phyloP scores from a whole-genome alignment of 352 stramenopile genomes.

The Phytophthora aleatoria region DNA sequence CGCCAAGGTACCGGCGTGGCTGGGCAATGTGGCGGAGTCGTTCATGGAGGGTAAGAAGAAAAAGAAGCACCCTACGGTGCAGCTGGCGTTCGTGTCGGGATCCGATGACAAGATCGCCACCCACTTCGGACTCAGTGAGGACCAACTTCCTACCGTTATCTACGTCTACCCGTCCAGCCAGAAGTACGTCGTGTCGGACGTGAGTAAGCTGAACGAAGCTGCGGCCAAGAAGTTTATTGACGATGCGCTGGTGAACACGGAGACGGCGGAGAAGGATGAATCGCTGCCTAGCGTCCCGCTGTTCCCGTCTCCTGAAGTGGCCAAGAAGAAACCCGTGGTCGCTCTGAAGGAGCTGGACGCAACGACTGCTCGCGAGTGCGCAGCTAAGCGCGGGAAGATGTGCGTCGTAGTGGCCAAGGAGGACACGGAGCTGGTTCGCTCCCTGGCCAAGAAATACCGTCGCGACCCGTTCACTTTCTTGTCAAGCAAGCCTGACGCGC shows the following conservation, averaged over 20 bases:
- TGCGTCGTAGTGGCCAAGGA: slow-evolving; percentile 69
- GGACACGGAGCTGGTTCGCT: slow-evolving; percentile 41
- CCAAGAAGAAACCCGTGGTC: slow-evolving; percentile 73
- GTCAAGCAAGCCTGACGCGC: slow-evolving; percentile 35
- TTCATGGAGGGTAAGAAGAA: slow-evolving; percentile 68
- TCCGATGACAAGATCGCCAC: slow-evolving; percentile 71
- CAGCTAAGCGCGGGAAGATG: slow-evolving; percentile 66
- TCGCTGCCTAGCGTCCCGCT: slow-evolving; percentile 43
- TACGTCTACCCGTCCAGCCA: slow-evolving; percentile 55
- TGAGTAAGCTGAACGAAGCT: slow-evolving; percentile 46
- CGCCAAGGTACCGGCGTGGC: slow-evolving; percentile 58
- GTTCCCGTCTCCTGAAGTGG: slow-evolving; percentile 71
- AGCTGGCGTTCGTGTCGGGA: slow-evolving; percentile 63
- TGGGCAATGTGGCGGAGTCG: slow-evolving; percentile 57
- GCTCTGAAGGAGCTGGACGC: slow-evolving; percentile 48
- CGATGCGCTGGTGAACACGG: slow-evolving; percentile 41
- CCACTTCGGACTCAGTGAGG: slow-evolving; percentile 62
- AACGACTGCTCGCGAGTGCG: slow-evolving; percentile 44
- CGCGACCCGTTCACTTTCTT: slow-evolving; percentile 76
- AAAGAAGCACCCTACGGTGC: slow-evolving; percentile 56
- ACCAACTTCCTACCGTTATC: slow-evolving; percentile 61
- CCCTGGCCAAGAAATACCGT: slow-evolving; percentile 81
- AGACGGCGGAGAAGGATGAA: slow-evolving; percentile 36
- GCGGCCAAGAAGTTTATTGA: slow-evolving; percentile 66
- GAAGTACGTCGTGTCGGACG: slow-evolving; percentile 51